These are phyloP conservation scores for Polychytrium aggregatum DNA, from an alignment of 192 early-diverging fungal genomes.

Conservation along the genomic window DNA sequence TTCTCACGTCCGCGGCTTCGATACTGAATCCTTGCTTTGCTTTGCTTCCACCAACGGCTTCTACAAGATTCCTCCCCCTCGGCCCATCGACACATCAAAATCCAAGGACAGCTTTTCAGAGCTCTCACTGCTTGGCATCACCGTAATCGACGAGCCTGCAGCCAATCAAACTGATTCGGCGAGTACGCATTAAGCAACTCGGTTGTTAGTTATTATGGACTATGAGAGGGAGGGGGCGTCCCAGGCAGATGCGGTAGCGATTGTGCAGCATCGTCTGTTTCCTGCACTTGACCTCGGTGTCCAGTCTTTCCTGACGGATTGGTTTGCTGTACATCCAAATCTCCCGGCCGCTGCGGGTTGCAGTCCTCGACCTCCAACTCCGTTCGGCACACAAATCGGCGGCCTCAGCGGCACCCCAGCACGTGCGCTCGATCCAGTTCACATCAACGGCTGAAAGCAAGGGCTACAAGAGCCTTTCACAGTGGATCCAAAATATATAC, in stretches of 20 bases:
- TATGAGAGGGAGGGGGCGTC: too few relatives aligned
- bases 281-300: neutral
- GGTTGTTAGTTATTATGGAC: too few relatives aligned
- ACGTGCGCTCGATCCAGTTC: conserved; percentile 24
- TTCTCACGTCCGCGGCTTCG: too few relatives aligned
- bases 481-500: conserved; percentile 38
- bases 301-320: neutral
- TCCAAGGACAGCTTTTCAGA: too few relatives aligned
- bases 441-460: conserved; percentile 9
- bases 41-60: conserved; percentile 29
- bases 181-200: too few relatives aligned
- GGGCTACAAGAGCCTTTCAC: conserved; percentile 18
- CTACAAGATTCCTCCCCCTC: too few relatives aligned
- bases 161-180: conserved; percentile 38
- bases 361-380: conserved; percentile 41
- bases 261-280: too few relatives aligned
- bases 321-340: too few relatives aligned
- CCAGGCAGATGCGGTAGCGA: too few relatives aligned
- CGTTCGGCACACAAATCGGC: conserved; percentile 28
- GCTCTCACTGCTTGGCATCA: conserved; percentile 29
- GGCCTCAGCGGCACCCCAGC: conserved; percentile 15
- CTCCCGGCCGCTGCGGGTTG: neutral
- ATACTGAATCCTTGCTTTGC: neutral
- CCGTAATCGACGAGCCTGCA: conserved; percentile 38
- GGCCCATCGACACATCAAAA: too few relatives aligned